Evolutionary conservation across 805 yeast genomes (phyloP).

Genomic region (Candida xyloterini): DNA sequence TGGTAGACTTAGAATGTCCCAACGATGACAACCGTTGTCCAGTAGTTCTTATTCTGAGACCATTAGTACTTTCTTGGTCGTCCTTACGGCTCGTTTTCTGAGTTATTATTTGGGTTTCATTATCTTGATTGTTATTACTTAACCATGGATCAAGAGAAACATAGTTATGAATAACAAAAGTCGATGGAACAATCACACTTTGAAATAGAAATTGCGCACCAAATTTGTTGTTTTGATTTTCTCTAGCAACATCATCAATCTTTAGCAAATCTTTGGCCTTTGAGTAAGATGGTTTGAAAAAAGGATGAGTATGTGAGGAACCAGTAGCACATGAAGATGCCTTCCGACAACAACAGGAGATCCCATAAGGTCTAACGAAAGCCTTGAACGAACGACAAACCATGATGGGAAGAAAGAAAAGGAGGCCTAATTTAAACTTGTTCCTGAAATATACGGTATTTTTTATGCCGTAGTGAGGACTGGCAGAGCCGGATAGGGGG

Average conservation of each 20-base stretch:
- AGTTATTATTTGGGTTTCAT: constrained; percentile 18
- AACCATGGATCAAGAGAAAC: constrained; percentile 27
- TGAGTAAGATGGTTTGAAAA: constrained; percentile 36
- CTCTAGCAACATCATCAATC: constrained; percentile 28
- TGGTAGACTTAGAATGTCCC: constrained; percentile 30
- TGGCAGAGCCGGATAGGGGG: not conserved
- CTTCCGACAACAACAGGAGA: constrained; percentile 10
- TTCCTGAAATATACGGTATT: not conserved
- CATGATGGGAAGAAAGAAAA: constrained; percentile 12
- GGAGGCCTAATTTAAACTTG: not conserved
- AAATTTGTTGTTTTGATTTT: constrained; percentile 9
- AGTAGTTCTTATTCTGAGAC: constrained; percentile 15
- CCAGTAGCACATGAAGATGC: constrained; percentile 9
- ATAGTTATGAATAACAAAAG: constrained; percentile 30
- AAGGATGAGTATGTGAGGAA: constrained; percentile 25
- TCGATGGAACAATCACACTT: constrained; percentile 25
- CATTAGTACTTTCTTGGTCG: no score
- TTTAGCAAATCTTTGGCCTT: constrained; percentile 28
- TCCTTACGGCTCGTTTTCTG: not conserved
- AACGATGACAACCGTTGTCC: constrained; percentile 25
- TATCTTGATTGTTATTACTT: constrained; percentile 14
- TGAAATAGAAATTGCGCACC: constrained; percentile 23
- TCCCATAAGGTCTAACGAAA: constrained; percentile 26
- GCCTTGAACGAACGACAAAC: constrained; percentile 31
- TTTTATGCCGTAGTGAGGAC: not conserved